phyloP scores from a whole-genome alignment of 306 rosid genomes.

The Lathyrus tuberosus region DNA sequence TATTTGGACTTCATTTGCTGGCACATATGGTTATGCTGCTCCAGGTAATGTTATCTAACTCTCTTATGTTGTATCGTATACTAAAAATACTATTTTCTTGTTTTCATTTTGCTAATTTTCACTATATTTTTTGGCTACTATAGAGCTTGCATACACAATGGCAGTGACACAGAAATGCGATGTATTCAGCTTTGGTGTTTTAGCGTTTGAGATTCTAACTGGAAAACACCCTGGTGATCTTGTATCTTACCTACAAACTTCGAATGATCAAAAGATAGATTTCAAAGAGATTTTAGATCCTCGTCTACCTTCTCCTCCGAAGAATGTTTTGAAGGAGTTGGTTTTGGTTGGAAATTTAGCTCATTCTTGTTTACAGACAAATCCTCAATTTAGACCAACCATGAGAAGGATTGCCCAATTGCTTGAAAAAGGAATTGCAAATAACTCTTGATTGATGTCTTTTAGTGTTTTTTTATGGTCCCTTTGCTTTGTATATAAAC shows the following conservation, averaged over 20 bases:
- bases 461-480: neutral
- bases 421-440: conserved; percentile 28
- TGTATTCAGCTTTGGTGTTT: conserved; percentile 48
- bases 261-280: neutral
- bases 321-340: conserved; percentile 24
- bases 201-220: conserved; percentile 37
- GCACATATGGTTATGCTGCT: conserved; percentile 56
- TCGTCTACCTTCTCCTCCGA: conserved; percentile 32
- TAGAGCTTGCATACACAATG: conserved; percentile 48
- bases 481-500: neutral
- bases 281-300: conserved; percentile 40
- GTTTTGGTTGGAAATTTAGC: conserved; percentile 21
- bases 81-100: neutral
- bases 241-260: conserved; percentile 41
- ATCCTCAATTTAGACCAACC: conserved; percentile 43
- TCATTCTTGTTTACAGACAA: conserved; percentile 33
- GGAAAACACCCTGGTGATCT: conserved; percentile 48
- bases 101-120: conserved; percentile 20
- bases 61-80: neutral
- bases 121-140: neutral
- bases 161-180: conserved; percentile 45
- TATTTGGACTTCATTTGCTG: conserved; percentile 49
- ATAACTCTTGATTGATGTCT: neutral
- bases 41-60: conserved; percentile 39
- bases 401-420: conserved; percentile 37